These are phyloP conservation scores for Entrophospora sp. DNA, from an alignment of 192 early-diverging fungal species.

Conservation along the genomic window DNA sequence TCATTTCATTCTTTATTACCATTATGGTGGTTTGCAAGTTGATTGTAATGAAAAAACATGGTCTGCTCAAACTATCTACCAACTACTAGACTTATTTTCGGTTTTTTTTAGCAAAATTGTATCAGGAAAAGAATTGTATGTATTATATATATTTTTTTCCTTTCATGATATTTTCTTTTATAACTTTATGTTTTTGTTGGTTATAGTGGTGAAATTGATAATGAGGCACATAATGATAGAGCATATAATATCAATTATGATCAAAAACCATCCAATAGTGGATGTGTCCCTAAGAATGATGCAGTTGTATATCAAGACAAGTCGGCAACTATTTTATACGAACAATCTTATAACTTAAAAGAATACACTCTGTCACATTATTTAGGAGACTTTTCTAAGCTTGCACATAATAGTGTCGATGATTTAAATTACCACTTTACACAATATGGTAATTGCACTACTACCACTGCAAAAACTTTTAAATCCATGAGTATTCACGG, in stretches of 20 bases:
- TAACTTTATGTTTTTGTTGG: not conserved
- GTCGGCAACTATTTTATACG: not conserved
- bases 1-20: constrained; percentile 8
- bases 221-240: constrained; percentile 4
- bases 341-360: not conserved
- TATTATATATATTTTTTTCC: not conserved
- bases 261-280: constrained; percentile 2
- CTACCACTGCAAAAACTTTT: constrained; percentile 2
- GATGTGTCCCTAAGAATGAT: not conserved
- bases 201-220: constrained; percentile 9
- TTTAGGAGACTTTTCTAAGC: not conserved
- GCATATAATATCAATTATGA: not conserved
- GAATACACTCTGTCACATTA: not conserved
- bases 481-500: constrained; percentile 4
- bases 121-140: constrained; percentile 5
- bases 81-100: constrained; percentile 5
- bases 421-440: constrained; percentile 6
- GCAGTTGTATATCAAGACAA: constrained; percentile 7
- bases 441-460: not conserved
- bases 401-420: constrained; percentile 5
- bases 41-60: constrained; percentile 8
- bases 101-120: not conserved
- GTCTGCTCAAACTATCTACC: constrained; percentile 5
- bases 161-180: not conserved
- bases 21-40: constrained; percentile 3